A percentile compares a stretch with the other conserved stretches of the same genome.
phyloP scores from a whole-genome alignment of 371 early-diverging fungal genomes.

The Mucor mucedo region DNA sequence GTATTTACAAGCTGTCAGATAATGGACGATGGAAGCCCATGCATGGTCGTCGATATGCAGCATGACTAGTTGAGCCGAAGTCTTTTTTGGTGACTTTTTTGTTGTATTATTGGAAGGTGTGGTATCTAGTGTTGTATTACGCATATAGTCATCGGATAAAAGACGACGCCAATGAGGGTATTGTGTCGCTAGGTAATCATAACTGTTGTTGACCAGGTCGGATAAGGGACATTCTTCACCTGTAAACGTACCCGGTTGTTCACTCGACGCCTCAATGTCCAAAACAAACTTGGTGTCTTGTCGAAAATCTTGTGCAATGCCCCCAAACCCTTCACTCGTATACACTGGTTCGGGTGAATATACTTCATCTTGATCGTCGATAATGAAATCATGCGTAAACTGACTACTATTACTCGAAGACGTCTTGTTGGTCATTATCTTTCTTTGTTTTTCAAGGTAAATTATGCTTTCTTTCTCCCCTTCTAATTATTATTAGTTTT shows the following conservation, averaged over 20 bases:
- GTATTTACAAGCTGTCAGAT: slow-evolving; percentile 30
- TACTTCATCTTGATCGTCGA: slow-evolving; percentile 24
- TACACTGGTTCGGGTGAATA: slow-evolving; percentile 25
- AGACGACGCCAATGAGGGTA: slow-evolving; percentile 42
- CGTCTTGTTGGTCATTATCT: too few species aligned
- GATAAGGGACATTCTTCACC: slow-evolving; percentile 33
- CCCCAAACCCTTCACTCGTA: slow-evolving; percentile 17
- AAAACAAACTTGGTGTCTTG: slow-evolving; percentile 34
- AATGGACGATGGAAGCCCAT: slow-evolving; percentile 43
- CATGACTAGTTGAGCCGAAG: slow-evolving; percentile 27
- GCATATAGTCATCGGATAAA: slow-evolving; percentile 40
- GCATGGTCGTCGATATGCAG: slow-evolving; percentile 40
- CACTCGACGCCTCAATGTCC: slow-evolving; percentile 21
- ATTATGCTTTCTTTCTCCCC: too few species aligned
- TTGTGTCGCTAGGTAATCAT: slow-evolving; percentile 25
- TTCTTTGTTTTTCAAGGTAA: too few species aligned
- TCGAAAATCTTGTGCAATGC: slow-evolving; percentile 30
- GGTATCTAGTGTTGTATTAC: slow-evolving; percentile 25
- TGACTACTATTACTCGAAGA: slow-evolving; percentile 11
- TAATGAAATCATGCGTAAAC: slow-evolving; percentile 22
- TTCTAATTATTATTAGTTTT: too few species aligned
- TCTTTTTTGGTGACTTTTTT: neutral
- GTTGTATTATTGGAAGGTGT: neutral
- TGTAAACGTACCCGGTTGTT: slow-evolving; percentile 34
- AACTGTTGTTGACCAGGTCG: slow-evolving; percentile 30